Evolutionary conservation across 257 asterid genomes (phyloP).

Genomic region (Lycium barbarum): DNA sequence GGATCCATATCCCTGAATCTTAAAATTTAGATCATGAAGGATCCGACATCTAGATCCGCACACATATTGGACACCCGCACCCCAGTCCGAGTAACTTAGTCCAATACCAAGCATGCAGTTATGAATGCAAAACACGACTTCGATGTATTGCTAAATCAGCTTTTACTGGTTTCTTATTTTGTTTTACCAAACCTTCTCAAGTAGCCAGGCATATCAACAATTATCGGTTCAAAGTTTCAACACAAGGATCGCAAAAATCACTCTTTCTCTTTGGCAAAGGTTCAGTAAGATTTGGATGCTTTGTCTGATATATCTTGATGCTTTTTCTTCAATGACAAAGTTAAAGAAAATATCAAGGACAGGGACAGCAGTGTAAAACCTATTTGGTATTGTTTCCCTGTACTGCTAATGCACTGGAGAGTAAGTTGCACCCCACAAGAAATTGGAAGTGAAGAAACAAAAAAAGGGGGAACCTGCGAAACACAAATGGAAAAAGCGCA

Average conservation of each 20-base stretch:
- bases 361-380: conserved; percentile 1
- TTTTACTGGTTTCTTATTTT: not conserved
- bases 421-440: not conserved
- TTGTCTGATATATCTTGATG: not conserved
- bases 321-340: not conserved
- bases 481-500: not conserved
- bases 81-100: not conserved
- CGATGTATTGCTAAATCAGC: not conserved
- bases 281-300: not conserved
- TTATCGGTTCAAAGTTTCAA: not conserved
- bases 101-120: conserved; percentile 10
- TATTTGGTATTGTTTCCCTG: not conserved
- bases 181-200: not conserved
- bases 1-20: no score
- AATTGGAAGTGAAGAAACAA: conserved; percentile 20
- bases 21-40: no score
- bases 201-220: not conserved
- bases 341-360: not conserved
- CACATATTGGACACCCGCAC: no score
- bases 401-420: conserved; percentile 11
- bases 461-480: not conserved
- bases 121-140: not conserved
- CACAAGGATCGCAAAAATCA: not conserved
- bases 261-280: not conserved
- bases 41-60: no score